Evolutionary conservation across 352 stramenopile species (phyloP), one percentile per base, ranked within the genome.

Genomic region (Globisporangium orthogonon): DNA sequence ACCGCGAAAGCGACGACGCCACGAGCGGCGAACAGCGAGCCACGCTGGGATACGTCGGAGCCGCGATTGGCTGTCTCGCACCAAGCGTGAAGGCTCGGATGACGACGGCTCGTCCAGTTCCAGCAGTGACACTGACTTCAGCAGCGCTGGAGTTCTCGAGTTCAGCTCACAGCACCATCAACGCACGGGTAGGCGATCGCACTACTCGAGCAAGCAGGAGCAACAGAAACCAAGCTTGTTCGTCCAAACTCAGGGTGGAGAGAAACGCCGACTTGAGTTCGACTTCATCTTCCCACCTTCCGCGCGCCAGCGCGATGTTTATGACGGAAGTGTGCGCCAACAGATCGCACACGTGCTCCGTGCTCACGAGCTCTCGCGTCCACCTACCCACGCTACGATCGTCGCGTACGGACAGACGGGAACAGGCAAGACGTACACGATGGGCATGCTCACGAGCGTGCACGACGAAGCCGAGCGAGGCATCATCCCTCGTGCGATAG

Each of bases 391-490:
- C 45, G 68, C 66, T 0, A 87, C 80, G 3, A 60, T 87, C 49
- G 59, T 91, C 17, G 76, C 78, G 28, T 91, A 91, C 41, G 80
- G 80, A 3, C 80, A 91, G 58, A 91, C 80, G 10, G 80, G 80
- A 2, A 91, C 80, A 1, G 78, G 78, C 30, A 91, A 91, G 60
- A 86, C 78, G 30, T 89, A 87, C 62, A 91, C 78, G 7, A 89
- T 91, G 78, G 78, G 80, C 2, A 86, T 91, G 67, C 60, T 89
- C 30, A 67, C 69, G 56, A 56, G 73, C 47, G 59, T 70, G 15
- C 43, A 54, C 39, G 49, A 72, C 50, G 51, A 76, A 5, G 45
- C 54, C 4, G 66, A 80, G 15, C 63, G 73, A 30, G 80, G 78
- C 2, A 66, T 91, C 48, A 91, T 87, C 30, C 80, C 80, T n/a